Evolutionary conservation across 441 rosid genomes (phyloP).

Genomic region (Erodium texanum): DNA sequence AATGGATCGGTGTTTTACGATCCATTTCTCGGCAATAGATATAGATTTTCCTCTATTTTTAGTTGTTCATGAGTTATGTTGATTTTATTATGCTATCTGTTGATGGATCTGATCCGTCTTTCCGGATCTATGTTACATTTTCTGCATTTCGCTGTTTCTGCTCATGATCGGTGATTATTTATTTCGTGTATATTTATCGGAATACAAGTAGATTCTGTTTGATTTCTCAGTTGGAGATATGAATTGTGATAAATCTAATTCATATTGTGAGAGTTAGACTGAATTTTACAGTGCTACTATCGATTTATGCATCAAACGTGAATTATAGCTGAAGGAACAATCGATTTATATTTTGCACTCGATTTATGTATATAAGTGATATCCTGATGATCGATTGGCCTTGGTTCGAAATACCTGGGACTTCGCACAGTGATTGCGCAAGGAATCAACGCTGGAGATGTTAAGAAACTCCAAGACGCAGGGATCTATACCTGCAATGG

Average conservation of each 20-base stretch:
- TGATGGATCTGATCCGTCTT: background rate
- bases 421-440: constrained; percentile 49
- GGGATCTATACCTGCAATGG: constrained; percentile 95
- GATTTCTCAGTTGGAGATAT: background rate
- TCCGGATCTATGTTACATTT: background rate
- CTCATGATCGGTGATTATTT: background rate
- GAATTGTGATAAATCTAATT: background rate
- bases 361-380: background rate
- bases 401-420: background rate
- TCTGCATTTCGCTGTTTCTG: background rate
- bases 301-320: background rate
- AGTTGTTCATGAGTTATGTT: background rate
- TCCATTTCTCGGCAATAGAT: constrained; percentile 3
- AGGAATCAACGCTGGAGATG: constrained; percentile 89
- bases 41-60: background rate
- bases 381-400: background rate
- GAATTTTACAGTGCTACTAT: background rate
- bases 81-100: background rate
- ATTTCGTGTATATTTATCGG: background rate
- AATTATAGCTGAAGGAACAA: background rate
- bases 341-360: background rate
- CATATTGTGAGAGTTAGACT: background rate
- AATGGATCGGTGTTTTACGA: background rate
- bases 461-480: constrained; percentile 89
- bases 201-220: background rate